A percentile compares a stretch with the other conserved stretches of the same genome.
phyloP scores from a whole-genome alignment of 768 basidiomycete species.

The Thelephora aurantiotincta region DNA sequence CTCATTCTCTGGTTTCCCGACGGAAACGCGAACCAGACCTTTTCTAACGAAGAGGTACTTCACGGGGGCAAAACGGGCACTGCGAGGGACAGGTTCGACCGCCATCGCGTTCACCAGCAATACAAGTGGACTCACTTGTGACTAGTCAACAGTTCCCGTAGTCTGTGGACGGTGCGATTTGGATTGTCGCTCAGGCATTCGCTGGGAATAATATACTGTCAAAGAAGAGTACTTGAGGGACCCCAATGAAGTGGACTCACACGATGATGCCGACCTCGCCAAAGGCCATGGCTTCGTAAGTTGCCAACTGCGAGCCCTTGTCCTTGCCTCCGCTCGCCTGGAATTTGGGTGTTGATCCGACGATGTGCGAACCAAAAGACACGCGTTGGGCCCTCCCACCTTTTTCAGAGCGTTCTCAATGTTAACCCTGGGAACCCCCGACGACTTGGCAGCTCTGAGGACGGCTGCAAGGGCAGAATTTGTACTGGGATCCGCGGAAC shows the following conservation, averaged over 20 bases:
- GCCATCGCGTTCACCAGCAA: neutral
- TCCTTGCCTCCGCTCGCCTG: slow-evolving; percentile 38
- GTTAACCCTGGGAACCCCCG: slow-evolving; percentile 56
- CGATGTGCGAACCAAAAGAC: neutral
- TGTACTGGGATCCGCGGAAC: slow-evolving; percentile 36
- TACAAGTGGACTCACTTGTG: slow-evolving; percentile 26
- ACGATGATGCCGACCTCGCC: slow-evolving; percentile 50
- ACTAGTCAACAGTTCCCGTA: slow-evolving; percentile 35
- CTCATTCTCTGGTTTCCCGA: slow-evolving; percentile 17
- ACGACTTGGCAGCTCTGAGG: slow-evolving; percentile 39
- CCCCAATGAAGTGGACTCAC: slow-evolving; percentile 23
- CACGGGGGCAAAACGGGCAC: slow-evolving; percentile 48
- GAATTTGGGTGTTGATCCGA: neutral
- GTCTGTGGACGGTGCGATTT: slow-evolving; percentile 43
- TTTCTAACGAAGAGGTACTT: slow-evolving; percentile 48
- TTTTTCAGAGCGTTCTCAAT: slow-evolving; percentile 47
- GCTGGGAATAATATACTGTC: slow-evolving; percentile 17
- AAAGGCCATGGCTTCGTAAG: slow-evolving; percentile 47
- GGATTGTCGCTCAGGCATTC: slow-evolving; percentile 52
- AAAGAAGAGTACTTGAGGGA: no score
- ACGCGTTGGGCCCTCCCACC: slow-evolving; percentile 18
- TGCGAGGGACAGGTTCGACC: slow-evolving; percentile 11
- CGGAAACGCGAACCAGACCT: slow-evolving; percentile 34
- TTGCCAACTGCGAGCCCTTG: slow-evolving; percentile 29
- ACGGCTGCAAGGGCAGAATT: slow-evolving; percentile 39